A percentile compares a stretch with the other conserved stretches of the same genome.
phyloP scores from a whole-genome alignment of 2,329 filamentous ascomycete genomes.

The Aspergillus ruber region DNA sequence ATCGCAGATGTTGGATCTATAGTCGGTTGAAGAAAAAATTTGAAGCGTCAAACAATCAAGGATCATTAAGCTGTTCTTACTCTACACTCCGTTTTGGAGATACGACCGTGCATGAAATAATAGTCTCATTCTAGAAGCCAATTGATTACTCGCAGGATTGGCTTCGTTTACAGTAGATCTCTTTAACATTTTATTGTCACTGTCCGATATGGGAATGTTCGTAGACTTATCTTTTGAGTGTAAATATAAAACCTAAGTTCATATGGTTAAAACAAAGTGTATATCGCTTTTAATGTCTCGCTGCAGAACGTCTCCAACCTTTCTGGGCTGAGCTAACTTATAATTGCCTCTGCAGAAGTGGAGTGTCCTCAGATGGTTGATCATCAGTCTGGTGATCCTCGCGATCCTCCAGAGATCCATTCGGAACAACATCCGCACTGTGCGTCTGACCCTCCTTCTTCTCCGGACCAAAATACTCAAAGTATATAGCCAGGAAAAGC shows the following conservation, averaged over 20 bases:
- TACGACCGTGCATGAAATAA: too few species aligned
- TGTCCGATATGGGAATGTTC: too few species aligned
- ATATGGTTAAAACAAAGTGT: not conserved
- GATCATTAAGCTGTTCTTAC: not conserved
- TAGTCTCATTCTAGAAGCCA: too few species aligned
- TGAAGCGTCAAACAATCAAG: not conserved
- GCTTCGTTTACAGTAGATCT: too few species aligned
- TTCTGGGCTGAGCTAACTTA: not conserved
- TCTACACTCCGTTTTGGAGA: too few species aligned
- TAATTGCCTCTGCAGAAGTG: slow-evolving; percentile 26
- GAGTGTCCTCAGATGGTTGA: slow-evolving; percentile 28
- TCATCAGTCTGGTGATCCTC: slow-evolving; percentile 12
- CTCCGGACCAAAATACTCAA: slow-evolving; percentile 44
- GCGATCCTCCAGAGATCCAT: slow-evolving; percentile 7
- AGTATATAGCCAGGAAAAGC: slow-evolving; percentile 72
- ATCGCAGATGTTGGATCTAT: too few species aligned
- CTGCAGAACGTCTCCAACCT: not conserved
- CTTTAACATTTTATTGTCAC: too few species aligned
- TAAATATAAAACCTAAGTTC: too few species aligned
- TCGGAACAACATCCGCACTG: slow-evolving; percentile 12
- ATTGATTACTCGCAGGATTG: too few species aligned
- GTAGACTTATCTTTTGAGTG: too few species aligned
- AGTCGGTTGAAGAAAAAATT: not conserved
- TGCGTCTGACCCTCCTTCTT: slow-evolving; percentile 33
- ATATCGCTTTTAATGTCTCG: not conserved